phyloP scores from a whole-genome alignment of 345 rosid genomes.

The Linum trigynum region DNA sequence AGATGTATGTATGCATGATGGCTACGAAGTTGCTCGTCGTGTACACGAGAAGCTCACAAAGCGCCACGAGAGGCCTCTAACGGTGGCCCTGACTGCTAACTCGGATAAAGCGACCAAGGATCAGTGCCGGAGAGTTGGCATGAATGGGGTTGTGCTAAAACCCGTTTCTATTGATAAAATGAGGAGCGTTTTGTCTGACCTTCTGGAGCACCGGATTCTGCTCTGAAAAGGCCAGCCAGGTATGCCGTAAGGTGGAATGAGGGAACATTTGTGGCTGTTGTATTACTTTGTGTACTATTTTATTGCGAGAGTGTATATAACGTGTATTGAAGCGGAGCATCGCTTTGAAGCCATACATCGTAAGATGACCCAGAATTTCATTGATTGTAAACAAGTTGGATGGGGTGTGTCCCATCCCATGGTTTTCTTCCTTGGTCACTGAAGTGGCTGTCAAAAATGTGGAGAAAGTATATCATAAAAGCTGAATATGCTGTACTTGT shows the following conservation, averaged over 20 bases:
- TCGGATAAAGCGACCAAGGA: conserved; percentile 64
- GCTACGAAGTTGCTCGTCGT: conserved; percentile 50
- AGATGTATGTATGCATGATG: conserved; percentile 57
- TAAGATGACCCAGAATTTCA: no score
- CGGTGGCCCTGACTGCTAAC: conserved; percentile 74
- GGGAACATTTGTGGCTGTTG: no score
- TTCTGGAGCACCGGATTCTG: conserved; percentile 56
- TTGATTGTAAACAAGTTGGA: no score
- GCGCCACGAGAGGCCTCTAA: conserved; percentile 61
- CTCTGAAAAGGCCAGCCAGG: conserved; percentile 30
- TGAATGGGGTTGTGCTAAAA: conserved; percentile 66
- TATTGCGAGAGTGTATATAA: no score
- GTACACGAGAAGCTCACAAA: conserved; percentile 58
- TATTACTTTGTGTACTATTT: no score
- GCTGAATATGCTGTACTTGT: no score
- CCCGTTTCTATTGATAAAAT: conserved; percentile 82
- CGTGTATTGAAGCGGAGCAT: no score
- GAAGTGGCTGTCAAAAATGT: no score
- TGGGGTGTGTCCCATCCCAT: no score
- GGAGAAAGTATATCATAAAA: no score
- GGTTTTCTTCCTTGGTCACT: no score
- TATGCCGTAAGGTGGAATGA: not conserved
- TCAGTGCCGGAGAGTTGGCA: conserved; percentile 72
- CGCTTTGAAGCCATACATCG: no score
- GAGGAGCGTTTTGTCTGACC: conserved; percentile 60